These are phyloP conservation scores for Westerdykella aurantiaca DNA, from an alignment of 2,329 filamentous ascomycete genomes.

Conservation along the genomic window DNA sequence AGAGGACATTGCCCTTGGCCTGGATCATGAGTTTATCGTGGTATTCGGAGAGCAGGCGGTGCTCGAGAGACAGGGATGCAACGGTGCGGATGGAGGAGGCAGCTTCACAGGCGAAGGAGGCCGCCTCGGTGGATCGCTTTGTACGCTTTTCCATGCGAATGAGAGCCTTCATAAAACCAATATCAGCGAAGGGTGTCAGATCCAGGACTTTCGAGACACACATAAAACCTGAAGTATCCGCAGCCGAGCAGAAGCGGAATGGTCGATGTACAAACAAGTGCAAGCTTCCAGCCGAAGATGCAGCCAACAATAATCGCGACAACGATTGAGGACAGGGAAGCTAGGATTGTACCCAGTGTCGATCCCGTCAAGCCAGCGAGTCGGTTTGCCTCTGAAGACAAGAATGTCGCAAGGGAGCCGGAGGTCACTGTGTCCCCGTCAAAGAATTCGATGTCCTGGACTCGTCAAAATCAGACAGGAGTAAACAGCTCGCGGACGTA, in stretches of 20 bases:
- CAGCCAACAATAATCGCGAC: slow-evolving; percentile 64
- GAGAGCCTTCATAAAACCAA: slow-evolving; percentile 69
- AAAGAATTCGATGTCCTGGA: slow-evolving; percentile 88
- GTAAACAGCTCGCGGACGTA: slow-evolving; percentile 5
- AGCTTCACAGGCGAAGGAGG: slow-evolving; percentile 87
- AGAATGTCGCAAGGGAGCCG: slow-evolving; percentile 69
- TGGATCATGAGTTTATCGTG: slow-evolving; percentile 63
- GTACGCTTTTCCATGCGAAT: slow-evolving; percentile 72
- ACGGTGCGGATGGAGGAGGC: slow-evolving; percentile 93
- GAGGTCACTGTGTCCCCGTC: slow-evolving; percentile 86
- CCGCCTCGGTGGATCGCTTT: slow-evolving; percentile 72
- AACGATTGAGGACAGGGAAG: slow-evolving; percentile 71
- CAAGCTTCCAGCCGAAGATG: slow-evolving; percentile 80
- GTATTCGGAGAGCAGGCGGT: slow-evolving; percentile 72
- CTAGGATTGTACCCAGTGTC: slow-evolving; percentile 80
- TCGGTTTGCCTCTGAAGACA: slow-evolving; percentile 73
- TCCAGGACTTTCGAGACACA: slow-evolving; percentile 36
- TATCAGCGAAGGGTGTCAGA: slow-evolving; percentile 45
- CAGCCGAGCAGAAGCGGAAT: slow-evolving; percentile 73
- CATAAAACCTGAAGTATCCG: slow-evolving; percentile 82
- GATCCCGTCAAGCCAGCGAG: slow-evolving; percentile 83
- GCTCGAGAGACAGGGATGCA: slow-evolving; percentile 82
- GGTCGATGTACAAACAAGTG: slow-evolving; percentile 72
- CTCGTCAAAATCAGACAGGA: neutral
- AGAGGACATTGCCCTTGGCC: slow-evolving; percentile 62